Conservation (phyloP, 176 grass and related monocot genomes). For the Metroxylon sagu region DNA sequence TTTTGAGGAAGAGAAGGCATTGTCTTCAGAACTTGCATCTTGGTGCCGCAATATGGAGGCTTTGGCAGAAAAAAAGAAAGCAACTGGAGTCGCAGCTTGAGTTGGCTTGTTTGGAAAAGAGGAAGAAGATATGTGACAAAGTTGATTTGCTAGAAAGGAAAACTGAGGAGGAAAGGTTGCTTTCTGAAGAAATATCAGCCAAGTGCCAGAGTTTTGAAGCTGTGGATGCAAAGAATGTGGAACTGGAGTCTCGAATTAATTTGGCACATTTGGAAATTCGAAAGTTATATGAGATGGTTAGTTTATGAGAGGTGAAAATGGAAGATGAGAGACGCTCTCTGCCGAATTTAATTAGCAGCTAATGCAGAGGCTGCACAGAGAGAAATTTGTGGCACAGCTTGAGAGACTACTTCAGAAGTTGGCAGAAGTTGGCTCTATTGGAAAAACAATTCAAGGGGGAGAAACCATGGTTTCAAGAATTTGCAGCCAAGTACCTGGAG, state of each 20-base stretch:
- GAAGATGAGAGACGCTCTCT: not conserved
- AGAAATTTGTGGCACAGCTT: slow-evolving; percentile 2
- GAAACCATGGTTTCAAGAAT: not conserved
- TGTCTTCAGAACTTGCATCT: slow-evolving; percentile 23
- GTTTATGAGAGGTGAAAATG: not conserved
- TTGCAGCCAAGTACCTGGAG: not conserved
- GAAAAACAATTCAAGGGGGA: slow-evolving; percentile 12
- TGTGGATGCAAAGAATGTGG: not conserved
- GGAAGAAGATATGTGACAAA: slow-evolving; percentile 29
- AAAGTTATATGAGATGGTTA: not conserved
- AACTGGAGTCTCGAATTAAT: slow-evolving; percentile 4
- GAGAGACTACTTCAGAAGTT: slow-evolving; percentile 5
- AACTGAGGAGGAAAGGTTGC: slow-evolving; percentile 3
- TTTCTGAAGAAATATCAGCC: not conserved
- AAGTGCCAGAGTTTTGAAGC: not conserved
- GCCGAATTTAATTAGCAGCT: not conserved
- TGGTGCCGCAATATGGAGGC: slow-evolving; percentile 32
- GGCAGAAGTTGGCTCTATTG: slow-evolving; percentile 1
- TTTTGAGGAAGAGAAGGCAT: slow-evolving; percentile 38
- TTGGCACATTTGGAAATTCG: not conserved
- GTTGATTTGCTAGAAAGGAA: slow-evolving; percentile 29
- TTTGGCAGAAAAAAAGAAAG: slow-evolving; percentile 24
- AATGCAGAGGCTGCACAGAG: slow-evolving; percentile 5
- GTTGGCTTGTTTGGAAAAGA: slow-evolving; percentile 27
- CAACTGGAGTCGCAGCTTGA: slow-evolving; percentile 30